These are phyloP conservation scores for Ascochyta pisi DNA, from an alignment of 2,329 filamentous ascomycete species.

Conservation along the genomic window DNA sequence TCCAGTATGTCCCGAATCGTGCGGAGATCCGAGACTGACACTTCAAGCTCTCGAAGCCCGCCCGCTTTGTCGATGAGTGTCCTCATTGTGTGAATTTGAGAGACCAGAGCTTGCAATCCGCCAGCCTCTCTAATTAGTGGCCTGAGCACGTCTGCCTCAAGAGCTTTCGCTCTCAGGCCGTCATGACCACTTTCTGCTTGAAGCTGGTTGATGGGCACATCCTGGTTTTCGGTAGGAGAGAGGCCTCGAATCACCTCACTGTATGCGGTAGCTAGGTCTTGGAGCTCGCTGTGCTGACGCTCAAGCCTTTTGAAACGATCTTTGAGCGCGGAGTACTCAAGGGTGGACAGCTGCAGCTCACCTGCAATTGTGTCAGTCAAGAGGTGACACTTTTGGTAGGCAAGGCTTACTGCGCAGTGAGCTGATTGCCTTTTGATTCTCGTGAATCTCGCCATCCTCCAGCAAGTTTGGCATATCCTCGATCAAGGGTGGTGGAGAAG, in stretches of 20 bases:
- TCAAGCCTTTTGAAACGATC: conserved; percentile 18
- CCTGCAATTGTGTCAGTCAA: conserved; percentile 12
- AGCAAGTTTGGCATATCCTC: not conserved
- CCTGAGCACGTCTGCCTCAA: conserved; percentile 22
- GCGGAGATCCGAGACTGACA: conserved; percentile 17
- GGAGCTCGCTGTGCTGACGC: conserved; percentile 16
- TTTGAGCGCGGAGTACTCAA: conserved; percentile 19
- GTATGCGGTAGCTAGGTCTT: conserved; percentile 19
- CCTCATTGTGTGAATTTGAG: conserved; percentile 6
- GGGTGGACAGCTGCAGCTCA: conserved; percentile 16
- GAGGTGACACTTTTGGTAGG: not conserved
- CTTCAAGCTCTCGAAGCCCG: conserved; percentile 18
- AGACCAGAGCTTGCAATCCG: conserved; percentile 20
- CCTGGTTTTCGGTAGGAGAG: not conserved
- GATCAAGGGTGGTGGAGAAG: conserved; percentile 11
- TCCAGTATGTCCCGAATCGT: conserved; percentile 17
- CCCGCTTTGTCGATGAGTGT: conserved; percentile 21
- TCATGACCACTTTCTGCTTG: conserved; percentile 22
- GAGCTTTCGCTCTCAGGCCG: conserved; percentile 25
- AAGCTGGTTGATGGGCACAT: conserved; percentile 20
- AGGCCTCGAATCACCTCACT: conserved; percentile 19
- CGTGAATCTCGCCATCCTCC: not conserved
- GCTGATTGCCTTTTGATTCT: not conserved
- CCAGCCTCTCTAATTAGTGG: conserved; percentile 24
- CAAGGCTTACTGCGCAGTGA: conserved; percentile 9